These are phyloP conservation scores for Pseudopyrenochaeta lycopersici DNA, from an alignment of 2,329 filamentous ascomycete genomes.

Conservation along the genomic window DNA sequence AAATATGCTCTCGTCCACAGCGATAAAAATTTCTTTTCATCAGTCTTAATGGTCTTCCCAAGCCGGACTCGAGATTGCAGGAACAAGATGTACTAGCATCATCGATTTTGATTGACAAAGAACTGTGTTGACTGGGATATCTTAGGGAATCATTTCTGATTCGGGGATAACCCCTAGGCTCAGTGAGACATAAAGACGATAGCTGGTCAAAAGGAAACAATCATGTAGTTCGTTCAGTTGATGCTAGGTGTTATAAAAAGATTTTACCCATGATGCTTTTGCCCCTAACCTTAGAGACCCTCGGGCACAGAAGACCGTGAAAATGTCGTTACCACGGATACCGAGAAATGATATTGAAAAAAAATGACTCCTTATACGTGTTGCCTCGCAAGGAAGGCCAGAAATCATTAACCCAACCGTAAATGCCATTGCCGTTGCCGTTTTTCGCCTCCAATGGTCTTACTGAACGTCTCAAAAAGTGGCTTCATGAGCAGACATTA, in stretches of 20 bases:
- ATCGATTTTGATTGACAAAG: too few species aligned
- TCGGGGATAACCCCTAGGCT: too few species aligned
- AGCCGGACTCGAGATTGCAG: too few species aligned
- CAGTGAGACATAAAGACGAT: neutral
- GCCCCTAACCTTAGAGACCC: neutral
- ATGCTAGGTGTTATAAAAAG: neutral
- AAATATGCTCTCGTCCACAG: too few species aligned
- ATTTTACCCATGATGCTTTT: neutral
- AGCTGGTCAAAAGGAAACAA: neutral
- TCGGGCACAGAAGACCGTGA: conserved; percentile 8
- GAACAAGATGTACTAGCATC: too few species aligned
- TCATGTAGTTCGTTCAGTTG: neutral
- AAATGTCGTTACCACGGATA: neutral
- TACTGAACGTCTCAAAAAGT: neutral
- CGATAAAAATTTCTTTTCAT: too few species aligned
- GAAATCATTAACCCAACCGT: too few species aligned
- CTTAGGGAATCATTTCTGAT: neutral
- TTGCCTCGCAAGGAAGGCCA: neutral
- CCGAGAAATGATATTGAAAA: neutral
- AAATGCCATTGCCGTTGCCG: too few species aligned
- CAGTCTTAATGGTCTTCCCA: too few species aligned
- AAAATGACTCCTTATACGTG: neutral
- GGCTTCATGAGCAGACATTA: neutral
- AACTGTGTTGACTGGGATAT: too few species aligned
- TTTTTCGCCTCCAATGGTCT: too few species aligned